A percentile compares a stretch with the other conserved stretches of the same genome.
phyloP scores from a whole-genome alignment of 179 eudicot species.

The Camellia oleifera region DNA sequence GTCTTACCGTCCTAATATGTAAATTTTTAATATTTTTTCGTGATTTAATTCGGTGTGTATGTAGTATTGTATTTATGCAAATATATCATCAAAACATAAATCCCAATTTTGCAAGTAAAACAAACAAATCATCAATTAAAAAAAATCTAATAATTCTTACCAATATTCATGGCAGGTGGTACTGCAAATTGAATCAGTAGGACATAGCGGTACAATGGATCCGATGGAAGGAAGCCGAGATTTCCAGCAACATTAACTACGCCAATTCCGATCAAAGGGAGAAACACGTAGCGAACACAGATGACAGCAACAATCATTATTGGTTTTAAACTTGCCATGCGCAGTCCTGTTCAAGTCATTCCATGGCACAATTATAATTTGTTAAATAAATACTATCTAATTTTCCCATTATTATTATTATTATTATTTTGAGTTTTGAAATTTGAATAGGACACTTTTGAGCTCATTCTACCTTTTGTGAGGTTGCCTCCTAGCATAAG shows the following conservation, averaged over 20 bases:
- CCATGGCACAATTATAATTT: background rate
- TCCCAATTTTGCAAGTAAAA: too few relatives aligned
- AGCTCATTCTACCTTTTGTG: slow-evolving; percentile 48
- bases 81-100: too few relatives aligned
- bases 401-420: background rate
- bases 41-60: too few relatives aligned
- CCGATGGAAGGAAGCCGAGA: slow-evolving; percentile 74
- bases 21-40: too few relatives aligned
- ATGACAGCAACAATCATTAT: slow-evolving; percentile 41
- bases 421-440: background rate
- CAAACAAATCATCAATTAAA: too few relatives aligned
- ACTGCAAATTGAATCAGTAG: slow-evolving; percentile 69
- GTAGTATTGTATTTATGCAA: too few relatives aligned
- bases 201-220: slow-evolving; percentile 64
- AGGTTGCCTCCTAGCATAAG: slow-evolving; percentile 95
- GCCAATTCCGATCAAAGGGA: slow-evolving; percentile 66
- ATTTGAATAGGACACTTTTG: background rate
- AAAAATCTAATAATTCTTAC: slow-evolving; percentile 21
- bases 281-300: slow-evolving; percentile 53
- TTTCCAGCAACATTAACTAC: slow-evolving; percentile 52
- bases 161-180: slow-evolving; percentile 85
- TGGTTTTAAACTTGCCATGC: slow-evolving; percentile 38
- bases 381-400: background rate
- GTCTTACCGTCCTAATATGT: too few relatives aligned
- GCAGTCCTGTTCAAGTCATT: slow-evolving; percentile 45